Percentiles rank a stretch among this genome's conserved stretches.
Evolutionary conservation across 768 basidiomycete genomes (phyloP).

Genomic region (Holtermannia corniformis): DNA sequence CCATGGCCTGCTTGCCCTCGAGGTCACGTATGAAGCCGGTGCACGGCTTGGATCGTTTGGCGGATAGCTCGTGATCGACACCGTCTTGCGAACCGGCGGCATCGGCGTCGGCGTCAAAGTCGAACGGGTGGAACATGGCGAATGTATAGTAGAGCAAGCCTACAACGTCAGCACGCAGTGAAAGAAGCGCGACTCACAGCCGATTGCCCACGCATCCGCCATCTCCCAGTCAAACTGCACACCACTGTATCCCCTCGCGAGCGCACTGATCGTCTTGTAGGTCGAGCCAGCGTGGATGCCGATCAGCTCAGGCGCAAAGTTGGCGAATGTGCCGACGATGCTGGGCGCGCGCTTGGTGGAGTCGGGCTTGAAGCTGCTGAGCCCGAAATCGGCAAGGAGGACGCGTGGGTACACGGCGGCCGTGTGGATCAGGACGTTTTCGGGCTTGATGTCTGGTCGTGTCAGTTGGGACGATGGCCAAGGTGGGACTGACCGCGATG

Average conservation of each 20-base stretch:
- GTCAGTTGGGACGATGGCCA: neutral
- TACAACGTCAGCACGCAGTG: neutral
- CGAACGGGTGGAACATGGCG: neutral
- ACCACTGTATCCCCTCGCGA: neutral
- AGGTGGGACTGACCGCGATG: slow-evolving; percentile 20
- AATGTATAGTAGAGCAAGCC: slow-evolving; percentile 5
- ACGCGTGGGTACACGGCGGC: slow-evolving; percentile 13
- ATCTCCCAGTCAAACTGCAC: slow-evolving; percentile 10
- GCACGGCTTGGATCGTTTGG: neutral
- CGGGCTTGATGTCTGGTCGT: slow-evolving; percentile 21
- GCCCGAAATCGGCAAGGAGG: slow-evolving; percentile 21
- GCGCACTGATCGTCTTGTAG: neutral
- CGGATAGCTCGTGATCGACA: neutral
- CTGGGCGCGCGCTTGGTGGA: neutral
- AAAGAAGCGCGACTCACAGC: slow-evolving; percentile 10
- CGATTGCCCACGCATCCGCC: slow-evolving; percentile 19
- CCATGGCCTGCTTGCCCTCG: no score
- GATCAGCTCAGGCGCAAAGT: slow-evolving; percentile 13
- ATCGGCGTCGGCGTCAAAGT: neutral
- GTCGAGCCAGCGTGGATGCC: no score
- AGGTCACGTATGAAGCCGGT: no score
- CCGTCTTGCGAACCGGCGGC: neutral
- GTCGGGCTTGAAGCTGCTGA: slow-evolving; percentile 1
- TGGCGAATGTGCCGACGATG: slow-evolving; percentile 10
- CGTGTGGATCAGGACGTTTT: slow-evolving; percentile 23